Evolutionary conservation across 73 alveolate species (phyloP), one percentile per base, ranked within the genome.

Genomic region (Paramecium tetraurelia): DNA sequence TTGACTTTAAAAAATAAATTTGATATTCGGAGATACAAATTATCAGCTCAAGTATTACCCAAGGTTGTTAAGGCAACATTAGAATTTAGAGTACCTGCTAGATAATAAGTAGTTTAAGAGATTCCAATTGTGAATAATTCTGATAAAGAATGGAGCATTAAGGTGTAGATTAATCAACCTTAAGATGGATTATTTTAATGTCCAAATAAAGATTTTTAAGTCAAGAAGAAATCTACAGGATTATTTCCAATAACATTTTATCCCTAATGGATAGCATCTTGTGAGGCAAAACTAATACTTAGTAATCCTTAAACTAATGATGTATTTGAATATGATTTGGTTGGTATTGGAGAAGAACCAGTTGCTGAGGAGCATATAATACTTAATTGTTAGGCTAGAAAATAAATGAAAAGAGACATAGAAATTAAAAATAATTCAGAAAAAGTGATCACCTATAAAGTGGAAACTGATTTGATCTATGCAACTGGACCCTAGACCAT

Each of bases 261-360:
- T 85, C 99, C 99, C 5, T 71, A 70, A 43, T 98, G 99, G 98
- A 95, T 95, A 29, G 89, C 95, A 59, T 92, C 70, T 44, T 92
- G 93, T 0, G 96, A 97, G 58, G 99, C 98, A 18, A 95, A 94
- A 93, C 95, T 98, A 58, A 94, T 95, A 5, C 95, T 98, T 69
- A 95, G 88, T 89, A 97, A 97, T 87, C 96, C 95, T 57, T 89
- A 80, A 18, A 98, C 99, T 1, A 95, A 97, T 29, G 99, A 98
- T 94, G 94, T 95, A 48, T 98, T 96, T 93, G 99, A 97, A 92
- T 98, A 97, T 89, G 98, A 97, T 50, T 93, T 98, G 38, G 93
- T 94, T 50, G 99, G 99, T 3, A 92, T 94, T 58, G 99, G 99
- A 11, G 99, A 98, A 93, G 99, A 98, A 86, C 99, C 99, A 9